Base-by-base conservation (phyloP, 2,329 filamentous ascomycete genomes). In the Golovinomyces cichoracearum region DNA sequence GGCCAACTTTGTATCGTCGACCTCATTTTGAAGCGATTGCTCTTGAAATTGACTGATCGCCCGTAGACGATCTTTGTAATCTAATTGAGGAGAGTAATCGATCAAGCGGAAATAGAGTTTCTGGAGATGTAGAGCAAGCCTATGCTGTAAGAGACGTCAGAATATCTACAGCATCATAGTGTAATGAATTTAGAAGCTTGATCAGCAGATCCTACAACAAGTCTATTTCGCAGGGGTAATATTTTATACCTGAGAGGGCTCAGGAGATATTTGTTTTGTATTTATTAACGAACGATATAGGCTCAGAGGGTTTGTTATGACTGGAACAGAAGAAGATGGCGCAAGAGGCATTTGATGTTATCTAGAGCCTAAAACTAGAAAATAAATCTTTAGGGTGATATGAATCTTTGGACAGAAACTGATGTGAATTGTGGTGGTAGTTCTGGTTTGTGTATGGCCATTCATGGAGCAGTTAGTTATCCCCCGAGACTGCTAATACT, bases 261-360 rank as follows among this genome's bases (percentile, higher is more conserved):
- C 82, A 7, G 80, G 76, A 44, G 69, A 66, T 59, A 79, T 80
- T 74, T 50, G 48, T 54, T 56, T 60, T 4, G 76, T 78, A 5
- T 77, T 72, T 31, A 88, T 62, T 13, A 85, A 66, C 21, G 79
- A 72, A 50, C 80, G 73, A 62, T 88, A 88, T 53, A 84, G 76
- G 52, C 85, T 73, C 52, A 86, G 65, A 3, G 81, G 82, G 58
- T 86, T 84, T 2, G 74, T 77, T 55, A 78, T 76, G 50, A 70
- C 68, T 27, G 78, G 54, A 23, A 56, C 63, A 27, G 71, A 40
- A 40, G 15, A 17, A 17, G 35, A 40, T 21, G 19, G 2, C 19
- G 35, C 9, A 21, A 19, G 12, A 40, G 35, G 35, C 35, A 40
- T 40, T 40, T 40, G 17, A 40, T 4, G n/a, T n/a, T n/a, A n/a